Evolutionary conservation across 2,329 filamentous ascomycete species (phyloP), one percentile per base, ranked within the genome.

Genomic region (Lecanicillium sp.): DNA sequence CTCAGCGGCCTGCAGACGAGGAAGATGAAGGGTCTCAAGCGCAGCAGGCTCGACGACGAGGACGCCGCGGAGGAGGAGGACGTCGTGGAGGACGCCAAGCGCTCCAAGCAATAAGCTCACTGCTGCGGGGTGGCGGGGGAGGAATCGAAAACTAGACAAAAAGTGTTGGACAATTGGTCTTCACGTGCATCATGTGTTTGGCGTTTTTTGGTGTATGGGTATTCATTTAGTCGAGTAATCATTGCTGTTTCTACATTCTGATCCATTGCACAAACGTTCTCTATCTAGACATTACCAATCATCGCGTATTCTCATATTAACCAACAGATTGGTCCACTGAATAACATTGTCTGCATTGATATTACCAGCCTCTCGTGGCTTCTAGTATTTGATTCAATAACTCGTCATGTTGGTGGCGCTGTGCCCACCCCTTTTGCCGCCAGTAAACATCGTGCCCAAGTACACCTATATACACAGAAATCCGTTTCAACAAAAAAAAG

Each of bases 21-120:
- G 63, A 98, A 98, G 81, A 97, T 98, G 90, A 98, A 98, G 82
- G 93, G 90, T 56, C 69, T 98, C 57, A 98, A 97, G 80, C 78
- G 93, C 56, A 82, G 78, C 55, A 80, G 88, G 47, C 83, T 83
- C 53, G 79, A 77, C 44, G 73, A 70, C 4, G 12, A 9, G 8
- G 38, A 29, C 21, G n/a, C n/a, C n/a, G n/a, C n/a, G n/a, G 71
- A 60, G 14, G 71, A 71, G 51, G 67, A 75, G 44, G 74, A 69
- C 50, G 72, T 71, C 56, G 69, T 73, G 49, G 66, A 53, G 33
- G 67, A 70, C 23, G 56, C 64, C 40, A 68, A 69, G 58, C 62
- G 64, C 53, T 50, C 57, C 51, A 68, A 64, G 57, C 56, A 64
- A 54, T 65, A 57, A 56, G 24, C 12, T 12, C 3, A 20, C 3